Evolutionary conservation across 495 filamentous ascomycete species (phyloP), one percentile per base, ranked within the genome.

Genomic region (Daldinia caldariorum): DNA sequence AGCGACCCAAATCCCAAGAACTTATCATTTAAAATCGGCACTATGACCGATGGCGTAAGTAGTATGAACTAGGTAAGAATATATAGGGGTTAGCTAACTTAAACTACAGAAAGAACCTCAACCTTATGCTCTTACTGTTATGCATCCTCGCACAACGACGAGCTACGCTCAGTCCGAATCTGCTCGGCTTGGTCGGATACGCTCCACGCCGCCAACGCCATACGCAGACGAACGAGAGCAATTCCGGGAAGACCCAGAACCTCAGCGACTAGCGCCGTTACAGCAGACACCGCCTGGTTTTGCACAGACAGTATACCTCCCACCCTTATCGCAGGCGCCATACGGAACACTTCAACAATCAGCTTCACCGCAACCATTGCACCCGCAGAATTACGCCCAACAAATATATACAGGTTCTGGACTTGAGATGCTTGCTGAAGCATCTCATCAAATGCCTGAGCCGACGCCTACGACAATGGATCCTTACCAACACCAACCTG

Each of bases 41-140:
- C 80, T 20, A 84, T 84, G 81, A 82, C 79, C 6, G 82, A 84
- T 39, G 83, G 82, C 61, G 81, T 83, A 72, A 70, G 79, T 69
- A 2, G 18, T 29, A 20, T 34, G 2, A 38, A 7, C 0, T 26
- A 26, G 26, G 26, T 26, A 4, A 35, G 0, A 58, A 37, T n/a
- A 47, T 4, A 18, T 61, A 43, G 16, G 38, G 13, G 20, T 54
- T 10, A 18, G 18, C 31, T 6, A 62, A 71, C 51, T 29, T 26
- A 53, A 55, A 58, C 56, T 56, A 64, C n/a, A 77, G 70, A 69
- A 73, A 31, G 75, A 77, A 49, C 75, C 75, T 6, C 75, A 77
- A 16, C 75, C 75, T 4, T 73, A 77, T n/a, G 75, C 73, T 3
- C 73, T 77, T n/a, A 66, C 43, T 43, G 63, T 72, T 7, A 66